Base-by-base conservation (phyloP, 768 basidiomycete genomes). In the Serpula lacrymans region DNA sequence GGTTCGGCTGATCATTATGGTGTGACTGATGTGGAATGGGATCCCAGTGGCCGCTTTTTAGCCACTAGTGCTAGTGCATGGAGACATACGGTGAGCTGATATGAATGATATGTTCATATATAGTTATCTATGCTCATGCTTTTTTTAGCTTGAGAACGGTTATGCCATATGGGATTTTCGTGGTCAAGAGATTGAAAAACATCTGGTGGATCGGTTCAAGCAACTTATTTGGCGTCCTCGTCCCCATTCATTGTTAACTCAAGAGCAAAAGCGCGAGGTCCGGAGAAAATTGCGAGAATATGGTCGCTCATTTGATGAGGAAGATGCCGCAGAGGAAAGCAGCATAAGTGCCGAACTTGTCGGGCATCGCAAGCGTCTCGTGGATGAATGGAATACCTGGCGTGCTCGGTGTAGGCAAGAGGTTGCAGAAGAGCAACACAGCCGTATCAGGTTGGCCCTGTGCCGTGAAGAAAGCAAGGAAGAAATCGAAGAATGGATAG, bases 341-440 rank as follows among this genome's bases (percentile, higher is more conserved):
- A 88, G 86, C 53, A 89, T 94, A 52, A 93, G 86, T 49, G 92
- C 93, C 4, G 96, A 98, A 65, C 78, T 96, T 18, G 77, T 94
- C 50, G 90, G 91, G 13, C 82, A 82, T 48, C 78, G 96, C 45
- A 88, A 89, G 62, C 78, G 96, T 34, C 75, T 97, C 39, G 86
- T 98, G 52, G 90, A 96, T 56, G 96, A 99, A 67, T 99, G 96
- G 96, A 96, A 99, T 65, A 90, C 95, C 30, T 98, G 96, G 96
- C 80, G 95, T 37, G 53, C 70, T 17, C 74, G 79, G 48, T 82
- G 84, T 50, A 80, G 75, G 59, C 77, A 75, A 48, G 80, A 88
- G 50, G 41, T 84, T 41, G 74, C 71, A 25, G 82, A 81, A 38
- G 78, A 78, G 46, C 69, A 66, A 39, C 62, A 66, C 11, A 63